A percentile compares a stretch with the other conserved stretches of the same genome.
phyloP scores from a whole-genome alignment of 768 basidiomycete species.

The Phaeolepiota aurea region DNA sequence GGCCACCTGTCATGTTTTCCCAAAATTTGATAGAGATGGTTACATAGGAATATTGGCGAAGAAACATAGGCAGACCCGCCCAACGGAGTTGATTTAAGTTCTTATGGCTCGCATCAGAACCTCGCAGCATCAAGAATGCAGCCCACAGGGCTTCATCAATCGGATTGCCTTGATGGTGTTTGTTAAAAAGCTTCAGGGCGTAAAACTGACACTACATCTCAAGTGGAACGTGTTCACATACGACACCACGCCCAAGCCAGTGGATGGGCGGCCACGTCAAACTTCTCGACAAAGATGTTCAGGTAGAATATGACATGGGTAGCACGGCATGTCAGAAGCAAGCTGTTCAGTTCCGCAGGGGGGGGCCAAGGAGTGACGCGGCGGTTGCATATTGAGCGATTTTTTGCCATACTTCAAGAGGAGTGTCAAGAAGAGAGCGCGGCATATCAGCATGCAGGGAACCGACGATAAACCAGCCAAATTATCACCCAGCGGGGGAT shows the following conservation, averaged over 20 bases:
- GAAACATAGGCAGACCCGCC: constrained; percentile 32
- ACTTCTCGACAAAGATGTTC: constrained; percentile 34
- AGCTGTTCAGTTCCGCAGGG: constrained; percentile 20
- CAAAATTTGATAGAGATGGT: constrained; percentile 27
- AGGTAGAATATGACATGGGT: constrained; percentile 23
- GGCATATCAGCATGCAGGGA: constrained; percentile 20
- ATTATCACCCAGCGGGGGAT: constrained; percentile 3
- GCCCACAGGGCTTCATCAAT: constrained; percentile 41
- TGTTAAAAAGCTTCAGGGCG: constrained; percentile 36
- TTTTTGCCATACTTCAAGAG: constrained; percentile 25
- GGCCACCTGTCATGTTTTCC: constrained; percentile 40
- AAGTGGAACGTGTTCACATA: constrained; percentile 22
- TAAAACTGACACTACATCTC: constrained; percentile 39
- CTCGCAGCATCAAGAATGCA: constrained; percentile 50
- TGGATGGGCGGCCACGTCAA: constrained; percentile 35
- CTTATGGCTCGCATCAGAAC: constrained; percentile 35
- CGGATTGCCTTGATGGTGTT: constrained; percentile 24
- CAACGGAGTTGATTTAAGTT: constrained; percentile 38
- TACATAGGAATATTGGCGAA: constrained; percentile 27
- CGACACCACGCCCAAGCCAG: constrained; percentile 22
- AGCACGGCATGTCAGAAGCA: constrained; percentile 24
- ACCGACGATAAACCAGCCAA: constrained; percentile 6
- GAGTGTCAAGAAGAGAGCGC: constrained; percentile 18
- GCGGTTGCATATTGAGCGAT: constrained; percentile 22
- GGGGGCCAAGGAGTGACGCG: constrained; percentile 19